phyloP scores from a whole-genome alignment of 306 rosid genomes.

The Abrus precatorius region DNA sequence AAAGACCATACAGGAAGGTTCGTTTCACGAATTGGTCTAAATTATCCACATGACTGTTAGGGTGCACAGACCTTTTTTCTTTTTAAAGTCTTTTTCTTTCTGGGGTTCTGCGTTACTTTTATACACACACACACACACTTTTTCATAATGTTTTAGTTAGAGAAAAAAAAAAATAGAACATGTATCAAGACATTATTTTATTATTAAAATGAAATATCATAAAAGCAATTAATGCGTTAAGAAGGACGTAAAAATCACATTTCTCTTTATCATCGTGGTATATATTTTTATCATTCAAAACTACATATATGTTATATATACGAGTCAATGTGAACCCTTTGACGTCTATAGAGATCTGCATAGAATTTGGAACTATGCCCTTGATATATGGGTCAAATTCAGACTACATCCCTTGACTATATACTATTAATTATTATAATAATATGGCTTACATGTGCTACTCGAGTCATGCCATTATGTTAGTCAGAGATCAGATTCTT shows the following conservation, averaged over 20 bases:
- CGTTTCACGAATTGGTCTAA: slow-evolving; percentile 49
- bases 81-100: slow-evolving; percentile 5
- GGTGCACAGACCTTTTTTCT: slow-evolving; percentile 16
- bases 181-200: neutral
- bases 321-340: slow-evolving; percentile 52
- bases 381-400: slow-evolving; percentile 66
- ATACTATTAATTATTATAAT: slow-evolving; percentile 27
- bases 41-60: slow-evolving; percentile 40
- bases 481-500: slow-evolving; percentile 24
- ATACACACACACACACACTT: too few relatives aligned
- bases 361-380: slow-evolving; percentile 48
- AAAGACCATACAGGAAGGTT: slow-evolving; percentile 46
- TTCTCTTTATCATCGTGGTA: neutral
- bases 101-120: slow-evolving; percentile 13
- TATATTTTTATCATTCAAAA: neutral
- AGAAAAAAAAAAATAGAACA: neutral
- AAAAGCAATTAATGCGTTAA: neutral
- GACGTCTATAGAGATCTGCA: slow-evolving; percentile 46
- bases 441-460: slow-evolving; percentile 40
- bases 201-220: neutral
- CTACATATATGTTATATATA: neutral
- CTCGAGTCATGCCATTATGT: slow-evolving; percentile 39
- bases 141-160: neutral
- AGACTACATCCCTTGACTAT: slow-evolving; percentile 35
- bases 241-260: neutral